These are phyloP conservation scores for Kluyveromyces siamensis DNA, from an alignment of 805 yeast genomes.

Conservation along the genomic window DNA sequence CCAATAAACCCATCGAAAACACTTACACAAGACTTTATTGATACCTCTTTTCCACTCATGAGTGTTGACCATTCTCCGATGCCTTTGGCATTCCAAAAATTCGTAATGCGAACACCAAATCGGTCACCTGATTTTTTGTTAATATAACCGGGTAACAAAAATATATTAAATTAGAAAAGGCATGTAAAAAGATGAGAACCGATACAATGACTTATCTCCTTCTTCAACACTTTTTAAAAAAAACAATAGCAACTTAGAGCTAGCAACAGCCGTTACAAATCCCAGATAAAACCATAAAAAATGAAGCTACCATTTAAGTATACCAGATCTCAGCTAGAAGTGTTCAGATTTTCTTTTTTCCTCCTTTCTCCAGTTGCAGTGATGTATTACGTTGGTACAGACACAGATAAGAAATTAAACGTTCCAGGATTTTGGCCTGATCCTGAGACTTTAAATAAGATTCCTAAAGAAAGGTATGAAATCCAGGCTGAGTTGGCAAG, in stretches of 20 bases:
- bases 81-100: too few species aligned
- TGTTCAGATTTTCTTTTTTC: constrained; percentile 67
- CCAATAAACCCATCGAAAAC: constrained; percentile 3
- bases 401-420: constrained; percentile 80
- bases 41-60: too few species aligned
- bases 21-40: neutral
- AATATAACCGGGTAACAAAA: too few species aligned
- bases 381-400: constrained; percentile 89
- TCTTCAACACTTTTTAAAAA: too few species aligned
- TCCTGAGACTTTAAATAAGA: constrained; percentile 80
- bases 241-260: too few species aligned
- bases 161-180: too few species aligned
- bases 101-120: too few species aligned
- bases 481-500: constrained; percentile 87
- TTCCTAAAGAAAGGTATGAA: constrained; percentile 89
- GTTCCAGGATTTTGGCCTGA: constrained; percentile 97
- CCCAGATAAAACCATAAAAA: neutral
- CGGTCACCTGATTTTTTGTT: too few species aligned
- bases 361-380: constrained; percentile 80
- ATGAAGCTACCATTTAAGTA: constrained; percentile 23
- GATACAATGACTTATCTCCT: too few species aligned
- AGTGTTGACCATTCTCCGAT: too few species aligned
- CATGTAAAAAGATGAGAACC: too few species aligned
- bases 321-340: constrained; percentile 45
- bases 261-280: neutral